These are phyloP conservation scores for Evernia prunastri DNA, from an alignment of 495 filamentous ascomycete genomes.

Conservation along the genomic window DNA sequence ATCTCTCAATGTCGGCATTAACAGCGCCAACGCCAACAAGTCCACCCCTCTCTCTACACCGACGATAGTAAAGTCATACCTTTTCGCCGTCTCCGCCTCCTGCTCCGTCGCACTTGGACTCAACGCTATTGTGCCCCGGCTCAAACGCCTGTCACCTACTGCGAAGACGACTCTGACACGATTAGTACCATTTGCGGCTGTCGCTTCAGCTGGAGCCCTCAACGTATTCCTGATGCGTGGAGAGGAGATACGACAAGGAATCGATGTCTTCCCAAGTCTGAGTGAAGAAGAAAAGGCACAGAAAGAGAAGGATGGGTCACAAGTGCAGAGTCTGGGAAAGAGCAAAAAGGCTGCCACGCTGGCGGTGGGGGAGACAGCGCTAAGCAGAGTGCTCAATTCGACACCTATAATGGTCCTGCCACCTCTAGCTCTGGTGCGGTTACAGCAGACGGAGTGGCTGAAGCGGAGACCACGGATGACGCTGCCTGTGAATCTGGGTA, in stretches of 20 bases:
- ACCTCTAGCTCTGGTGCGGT: slow-evolving; percentile 69
- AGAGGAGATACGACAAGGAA: slow-evolving; percentile 86
- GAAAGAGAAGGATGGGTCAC: slow-evolving; percentile 52
- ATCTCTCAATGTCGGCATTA: slow-evolving; percentile 95
- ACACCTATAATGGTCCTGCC: slow-evolving; percentile 97
- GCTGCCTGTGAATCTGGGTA: slow-evolving; percentile 71
- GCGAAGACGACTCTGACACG: slow-evolving; percentile 68
- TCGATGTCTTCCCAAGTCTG: slow-evolving; percentile 84
- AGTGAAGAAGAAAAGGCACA: slow-evolving; percentile 48
- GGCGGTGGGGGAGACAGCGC: slow-evolving; percentile 85
- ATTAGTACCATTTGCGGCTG: slow-evolving; percentile 91
- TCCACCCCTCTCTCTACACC: slow-evolving; percentile 74
- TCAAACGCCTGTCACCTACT: slow-evolving; percentile 66
- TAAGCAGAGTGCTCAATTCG: slow-evolving; percentile 82
- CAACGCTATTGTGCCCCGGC: slow-evolving; percentile 77
- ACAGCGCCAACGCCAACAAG: slow-evolving; percentile 95
- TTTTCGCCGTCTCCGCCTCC: slow-evolving; percentile 83
- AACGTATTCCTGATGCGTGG: slow-evolving; percentile 98
- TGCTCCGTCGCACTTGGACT: slow-evolving; percentile 93
- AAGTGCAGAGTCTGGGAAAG: slow-evolving; percentile 68
- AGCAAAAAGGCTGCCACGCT: slow-evolving; percentile 77
- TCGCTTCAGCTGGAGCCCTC: slow-evolving; percentile 79
- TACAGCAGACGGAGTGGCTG: slow-evolving; percentile 74
- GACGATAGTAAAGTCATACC: slow-evolving; percentile 81
- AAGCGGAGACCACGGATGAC: slow-evolving; percentile 62